phyloP scores from a whole-genome alignment of 129 eudicot genomes.

The Ambrosia trifida region DNA sequence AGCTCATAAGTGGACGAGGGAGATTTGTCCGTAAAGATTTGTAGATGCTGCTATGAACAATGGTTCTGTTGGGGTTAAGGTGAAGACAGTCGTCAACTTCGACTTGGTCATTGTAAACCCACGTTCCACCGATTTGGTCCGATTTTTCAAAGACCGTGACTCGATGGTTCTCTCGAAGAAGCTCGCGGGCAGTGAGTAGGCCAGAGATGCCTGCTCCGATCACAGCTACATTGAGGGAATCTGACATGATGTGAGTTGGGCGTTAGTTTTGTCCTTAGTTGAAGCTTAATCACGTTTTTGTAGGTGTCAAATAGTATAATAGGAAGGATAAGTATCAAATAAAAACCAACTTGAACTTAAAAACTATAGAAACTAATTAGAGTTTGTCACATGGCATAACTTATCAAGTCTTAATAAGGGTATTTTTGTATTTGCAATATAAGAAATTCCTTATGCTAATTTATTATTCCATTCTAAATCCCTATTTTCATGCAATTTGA shows the following conservation, averaged over 20 bases:
- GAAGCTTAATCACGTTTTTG: too few relatives aligned
- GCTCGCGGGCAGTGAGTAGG: constrained; percentile 58
- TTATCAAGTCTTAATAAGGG: too few relatives aligned
- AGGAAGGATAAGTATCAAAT: too few relatives aligned
- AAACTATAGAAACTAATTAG: too few relatives aligned
- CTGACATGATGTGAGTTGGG: neutral
- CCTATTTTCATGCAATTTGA: too few relatives aligned
- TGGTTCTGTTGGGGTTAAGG: constrained; percentile 47
- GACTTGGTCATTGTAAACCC: constrained; percentile 60
- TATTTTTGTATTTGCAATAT: too few relatives aligned
- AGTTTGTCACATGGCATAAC: too few relatives aligned
- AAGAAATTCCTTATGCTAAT: too few relatives aligned
- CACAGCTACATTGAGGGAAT: constrained; percentile 55
- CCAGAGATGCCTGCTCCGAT: constrained; percentile 78
- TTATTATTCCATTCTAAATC: too few relatives aligned
- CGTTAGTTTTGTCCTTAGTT: too few relatives aligned
- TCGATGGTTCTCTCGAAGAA: constrained; percentile 50
- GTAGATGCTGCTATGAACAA: constrained; percentile 71
- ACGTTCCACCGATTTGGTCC: constrained; percentile 57
- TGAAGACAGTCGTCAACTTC: constrained; percentile 46
- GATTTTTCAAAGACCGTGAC: constrained; percentile 58
- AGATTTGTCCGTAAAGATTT: constrained; percentile 70
- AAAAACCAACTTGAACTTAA: too few relatives aligned
- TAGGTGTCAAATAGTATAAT: too few relatives aligned
- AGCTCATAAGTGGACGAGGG: constrained; percentile 62